Evolutionary conservation across 2,329 filamentous ascomycete species (phyloP).

Genomic region (Metarhizium robertsii): DNA sequence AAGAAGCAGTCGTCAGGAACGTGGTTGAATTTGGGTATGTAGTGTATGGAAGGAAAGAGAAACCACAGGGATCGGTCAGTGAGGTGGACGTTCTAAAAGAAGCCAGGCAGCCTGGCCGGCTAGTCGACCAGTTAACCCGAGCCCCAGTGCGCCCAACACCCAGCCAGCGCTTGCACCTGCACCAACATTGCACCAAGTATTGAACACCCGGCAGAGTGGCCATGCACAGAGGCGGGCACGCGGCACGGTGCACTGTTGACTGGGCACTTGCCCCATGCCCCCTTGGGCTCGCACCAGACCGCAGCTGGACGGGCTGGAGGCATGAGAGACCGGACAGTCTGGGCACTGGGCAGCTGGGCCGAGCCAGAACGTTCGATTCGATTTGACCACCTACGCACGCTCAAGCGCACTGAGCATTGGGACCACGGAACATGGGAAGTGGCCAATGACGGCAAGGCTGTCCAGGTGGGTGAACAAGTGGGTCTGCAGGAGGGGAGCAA

Average conservation of each 20-base stretch:
- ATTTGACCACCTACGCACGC: not conserved
- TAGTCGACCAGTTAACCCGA: not conserved
- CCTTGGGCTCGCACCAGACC: not conserved
- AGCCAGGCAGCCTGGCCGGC: not conserved
- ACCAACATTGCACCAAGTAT: not conserved
- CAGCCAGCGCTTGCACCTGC: not conserved
- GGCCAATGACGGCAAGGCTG: not conserved
- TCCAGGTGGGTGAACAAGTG: not conserved
- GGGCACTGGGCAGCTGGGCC: no score
- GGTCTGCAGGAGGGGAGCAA: not conserved
- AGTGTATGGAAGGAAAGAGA: constrained; percentile 8
- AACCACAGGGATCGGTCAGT: constrained; percentile 4
- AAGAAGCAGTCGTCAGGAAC: not conserved
- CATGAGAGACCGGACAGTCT: no score
- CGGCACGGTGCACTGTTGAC: not conserved
- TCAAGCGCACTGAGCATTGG: not conserved
- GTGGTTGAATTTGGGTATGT: constrained; percentile 2
- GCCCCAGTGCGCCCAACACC: not conserved
- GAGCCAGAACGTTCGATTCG: not conserved
- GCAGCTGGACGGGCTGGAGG: no score
- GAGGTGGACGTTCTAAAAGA: not conserved
- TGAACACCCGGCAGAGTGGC: no score
- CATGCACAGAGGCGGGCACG: not conserved
- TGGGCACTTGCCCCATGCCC: not conserved
- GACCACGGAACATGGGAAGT: not conserved